Base-by-base conservation (phyloP, 495 filamentous ascomycete species). In the Talaromyces adpressus region DNA sequence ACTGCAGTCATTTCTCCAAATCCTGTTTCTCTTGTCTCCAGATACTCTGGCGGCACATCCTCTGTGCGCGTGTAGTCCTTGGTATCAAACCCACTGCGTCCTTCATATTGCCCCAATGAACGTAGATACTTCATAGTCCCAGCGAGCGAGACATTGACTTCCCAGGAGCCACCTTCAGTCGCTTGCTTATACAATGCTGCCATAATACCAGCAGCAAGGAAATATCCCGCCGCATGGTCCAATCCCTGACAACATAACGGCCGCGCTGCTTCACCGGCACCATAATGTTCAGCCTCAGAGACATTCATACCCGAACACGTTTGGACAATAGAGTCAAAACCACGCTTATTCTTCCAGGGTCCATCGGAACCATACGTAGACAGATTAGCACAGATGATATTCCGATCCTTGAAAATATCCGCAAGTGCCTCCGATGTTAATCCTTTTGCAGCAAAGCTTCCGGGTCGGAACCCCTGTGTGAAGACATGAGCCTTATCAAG, bases 161-260 rank as follows among this genome's bases (percentile, higher is more conserved):
- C 69, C 81, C 82, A 87, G 9, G 80, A 82, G 3, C 84, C 85
- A 12, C 84, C 84, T 57, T 80, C 66, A 5, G 73, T 82, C 2
- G 81, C 82, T 36, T 84, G 80, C 29, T 76, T 75, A 57, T 77
- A 81, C 20, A 88, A 70, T 9, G 82, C 85, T 6, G 77, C 72
- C 64, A 86, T 74, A 9, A 84, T 81, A 20, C 82, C 81, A 36
- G 83, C 72, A 8, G 79, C 78, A 9, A 85, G 84, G 63, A 85
- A 78, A 62, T 77, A 79, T 2, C 76, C 87, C 4, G 85, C 86
- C 11, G 85, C 82, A 70, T 90, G 88, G 69, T 90, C 87, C 16
- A 84, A 85, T 4, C 65, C 68, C 56, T 72, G 68, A 54, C 68
- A 72, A 16, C 68, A 75, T 73, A 86, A 87, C 20, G 86, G 85